Conservation (phyloP, 2,329 filamentous ascomycete species). For the Sporothrix luriei region DNA sequence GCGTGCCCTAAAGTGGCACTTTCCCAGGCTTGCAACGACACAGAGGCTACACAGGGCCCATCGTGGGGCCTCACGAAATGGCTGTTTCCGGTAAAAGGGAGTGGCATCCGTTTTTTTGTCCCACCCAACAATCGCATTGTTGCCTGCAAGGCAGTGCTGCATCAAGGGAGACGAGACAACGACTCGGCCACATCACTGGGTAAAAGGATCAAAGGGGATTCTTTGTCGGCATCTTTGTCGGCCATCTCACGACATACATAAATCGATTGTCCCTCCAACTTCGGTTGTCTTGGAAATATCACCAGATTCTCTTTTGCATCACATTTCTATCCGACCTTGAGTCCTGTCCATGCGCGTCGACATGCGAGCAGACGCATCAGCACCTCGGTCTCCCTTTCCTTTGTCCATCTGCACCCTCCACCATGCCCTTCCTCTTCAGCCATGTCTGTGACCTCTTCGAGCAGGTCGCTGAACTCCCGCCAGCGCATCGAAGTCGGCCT, state of each 20-base stretch:
- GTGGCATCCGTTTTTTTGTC: not conserved
- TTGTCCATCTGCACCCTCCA: not conserved
- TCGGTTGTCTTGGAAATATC: not conserved
- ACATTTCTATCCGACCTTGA: not conserved
- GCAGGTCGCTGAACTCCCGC: slow-evolving; percentile 55
- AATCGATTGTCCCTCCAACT: not conserved
- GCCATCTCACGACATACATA: not conserved
- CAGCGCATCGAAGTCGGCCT: slow-evolving; percentile 40
- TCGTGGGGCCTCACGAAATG: slow-evolving; percentile 16
- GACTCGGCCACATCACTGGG: slow-evolving; percentile 7
- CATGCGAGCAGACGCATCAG: not conserved
- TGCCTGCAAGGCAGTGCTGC: slow-evolving; percentile 19
- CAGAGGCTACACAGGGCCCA: not conserved
- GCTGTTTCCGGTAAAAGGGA: not conserved
- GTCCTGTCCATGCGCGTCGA: not conserved
- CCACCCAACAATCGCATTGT: not conserved
- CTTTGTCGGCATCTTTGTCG: not conserved
- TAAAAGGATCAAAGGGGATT: not conserved
- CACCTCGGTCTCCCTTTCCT: too few relatives aligned
- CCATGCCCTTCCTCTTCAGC: slow-evolving; percentile 69
- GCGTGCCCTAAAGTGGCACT: slow-evolving; percentile 11
- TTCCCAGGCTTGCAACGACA: not conserved
- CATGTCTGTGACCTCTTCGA: slow-evolving; percentile 75
- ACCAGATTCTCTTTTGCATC: not conserved
- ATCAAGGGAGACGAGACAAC: not conserved